These are phyloP conservation scores for Tulasnella sp. DNA, from an alignment of 768 basidiomycete genomes.

Conservation along the genomic window DNA sequence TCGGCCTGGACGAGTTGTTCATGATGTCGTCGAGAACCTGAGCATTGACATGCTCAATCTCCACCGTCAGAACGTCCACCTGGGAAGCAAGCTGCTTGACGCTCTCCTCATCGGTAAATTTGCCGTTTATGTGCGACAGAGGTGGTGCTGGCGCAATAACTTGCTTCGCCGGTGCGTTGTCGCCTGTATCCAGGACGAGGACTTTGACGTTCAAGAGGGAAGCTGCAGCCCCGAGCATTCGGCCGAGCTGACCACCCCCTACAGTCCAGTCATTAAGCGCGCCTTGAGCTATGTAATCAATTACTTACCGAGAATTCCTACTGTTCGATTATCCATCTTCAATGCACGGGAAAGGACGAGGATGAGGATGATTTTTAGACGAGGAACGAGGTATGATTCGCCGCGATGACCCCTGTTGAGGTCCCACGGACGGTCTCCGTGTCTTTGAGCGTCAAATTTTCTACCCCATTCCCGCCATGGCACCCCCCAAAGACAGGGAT, in stretches of 20 bases:
- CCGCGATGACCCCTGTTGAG: background rate
- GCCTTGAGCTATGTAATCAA: background rate
- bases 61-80: constrained; percentile 84
- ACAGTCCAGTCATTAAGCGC: background rate
- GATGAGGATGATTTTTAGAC: background rate
- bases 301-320: constrained; percentile 11
- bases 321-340: constrained; percentile 3
- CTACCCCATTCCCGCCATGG: background rate
- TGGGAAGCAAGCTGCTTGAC: constrained; percentile 68
- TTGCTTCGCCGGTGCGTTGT: constrained; percentile 82
- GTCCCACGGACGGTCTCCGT: background rate
- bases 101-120: constrained; percentile 67
- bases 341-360: background rate
- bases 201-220: constrained; percentile 76
- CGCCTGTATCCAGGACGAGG: constrained; percentile 73
- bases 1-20: constrained; percentile 21
- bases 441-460: background rate
- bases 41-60: constrained; percentile 93
- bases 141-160: constrained; percentile 43
- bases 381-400: background rate
- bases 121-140: constrained; percentile 69
- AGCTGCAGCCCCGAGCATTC: constrained; percentile 89
- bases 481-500: background rate
- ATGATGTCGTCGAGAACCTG: constrained; percentile 55
- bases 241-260: constrained; percentile 96